Evolutionary conservation across 495 filamentous ascomycete species (phyloP).

Genomic region (Staphylotrichum tortipilum): DNA sequence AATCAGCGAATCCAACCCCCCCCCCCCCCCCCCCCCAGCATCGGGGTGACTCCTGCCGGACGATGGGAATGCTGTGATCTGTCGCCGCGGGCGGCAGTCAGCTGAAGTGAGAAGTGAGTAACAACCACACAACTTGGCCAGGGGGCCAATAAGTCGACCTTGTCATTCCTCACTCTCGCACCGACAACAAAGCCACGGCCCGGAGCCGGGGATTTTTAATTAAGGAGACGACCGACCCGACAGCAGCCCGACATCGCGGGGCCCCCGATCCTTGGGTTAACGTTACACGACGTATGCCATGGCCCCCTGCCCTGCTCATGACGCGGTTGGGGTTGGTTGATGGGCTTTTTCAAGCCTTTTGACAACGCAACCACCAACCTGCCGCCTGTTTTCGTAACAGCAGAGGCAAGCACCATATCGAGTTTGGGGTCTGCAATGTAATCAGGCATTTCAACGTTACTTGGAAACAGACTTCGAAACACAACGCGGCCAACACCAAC

Average conservation of each 20-base stretch:
- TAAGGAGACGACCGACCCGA: neutral
- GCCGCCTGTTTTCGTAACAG: no score
- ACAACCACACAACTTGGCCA: neutral
- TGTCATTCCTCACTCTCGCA: neutral
- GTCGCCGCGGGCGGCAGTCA: neutral
- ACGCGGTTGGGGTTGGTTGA: no score
- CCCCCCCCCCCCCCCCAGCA: no score
- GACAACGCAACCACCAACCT: no score
- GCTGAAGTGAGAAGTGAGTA: slow-evolving; percentile 4
- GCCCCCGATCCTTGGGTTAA: neutral
- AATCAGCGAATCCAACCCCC: no score
- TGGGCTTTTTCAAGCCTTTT: no score
- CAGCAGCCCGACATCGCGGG: neutral
- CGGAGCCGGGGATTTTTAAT: neutral
- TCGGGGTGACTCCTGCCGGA: no score
- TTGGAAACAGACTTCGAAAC: neutral
- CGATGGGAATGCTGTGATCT: neutral
- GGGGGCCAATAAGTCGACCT: neutral
- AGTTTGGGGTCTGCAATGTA: neutral
- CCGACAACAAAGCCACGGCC: neutral
- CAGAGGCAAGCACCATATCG: no score
- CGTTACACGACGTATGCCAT: neutral
- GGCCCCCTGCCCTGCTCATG: neutral
- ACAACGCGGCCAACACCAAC: neutral
- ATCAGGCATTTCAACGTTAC: neutral